Evolutionary conservation across 2,329 filamentous ascomycete genomes (phyloP), one percentile per base, ranked within the genome.

Genomic region (Aspergillus glaucus): DNA sequence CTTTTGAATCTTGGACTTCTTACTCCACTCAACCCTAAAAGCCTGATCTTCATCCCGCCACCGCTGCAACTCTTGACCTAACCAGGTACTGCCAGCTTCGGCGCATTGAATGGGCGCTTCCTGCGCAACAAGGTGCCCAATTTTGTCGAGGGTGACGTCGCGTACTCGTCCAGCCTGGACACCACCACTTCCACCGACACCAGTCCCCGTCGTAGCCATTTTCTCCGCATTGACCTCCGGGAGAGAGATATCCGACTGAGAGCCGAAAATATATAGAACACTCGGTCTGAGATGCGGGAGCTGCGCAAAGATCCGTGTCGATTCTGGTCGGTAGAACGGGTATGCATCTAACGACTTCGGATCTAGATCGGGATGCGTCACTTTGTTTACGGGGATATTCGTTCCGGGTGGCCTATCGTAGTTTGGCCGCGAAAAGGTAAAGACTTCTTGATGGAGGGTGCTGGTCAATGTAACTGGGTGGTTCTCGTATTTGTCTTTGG

Each of bases 401-500:
- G 59, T 59, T 15, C 62, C 59, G 0, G 64, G 63, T 56, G 82
- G 86, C 1, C 88, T 87, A 6, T 86, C 84, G 51, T 72, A 75
- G 46, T 72, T 75, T 10, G 74, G 72, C 4, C 73, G 67, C 3
- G 70, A 65, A 59, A 75, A 76, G 12, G 73, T 75, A 51, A 75
- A 75, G 48, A 93, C 86, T 72, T 95, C 89, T 63, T 95, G 88
- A 66, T 95, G 87, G 60, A 91, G 89, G 0, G 88, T 85, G 0
- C 92, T 97, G 2, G 81, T 80, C 2, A 76, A 76, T 0, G 88
- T 92, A 1, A 90, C 85, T 0, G 79, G 68, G 0, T 82, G 56
- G 26, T 30, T 30, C 10, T 4, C 26, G 26, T 30, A 30, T 17
- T 53, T 43, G 19, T 28, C 42, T 14, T 59, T 50, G 22, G 39